phyloP scores from a whole-genome alignment of 2,329 filamentous ascomycete genomes.

The Fonsecaea monophora region DNA sequence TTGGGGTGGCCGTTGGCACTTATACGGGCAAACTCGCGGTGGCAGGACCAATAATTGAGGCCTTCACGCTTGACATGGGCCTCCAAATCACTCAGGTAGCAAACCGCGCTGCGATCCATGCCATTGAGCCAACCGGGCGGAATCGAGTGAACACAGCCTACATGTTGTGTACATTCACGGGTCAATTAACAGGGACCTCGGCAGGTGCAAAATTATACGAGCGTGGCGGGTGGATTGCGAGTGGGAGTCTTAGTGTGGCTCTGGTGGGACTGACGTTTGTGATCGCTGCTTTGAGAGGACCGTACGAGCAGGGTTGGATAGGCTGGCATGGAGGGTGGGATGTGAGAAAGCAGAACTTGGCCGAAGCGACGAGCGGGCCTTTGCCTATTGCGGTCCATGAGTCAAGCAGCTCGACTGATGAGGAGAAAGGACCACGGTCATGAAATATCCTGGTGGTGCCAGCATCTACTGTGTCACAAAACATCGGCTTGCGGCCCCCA shows the following conservation, averaged over 20 bases:
- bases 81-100: constrained; percentile 76
- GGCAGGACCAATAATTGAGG: constrained; percentile 75
- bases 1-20: constrained; percentile 71
- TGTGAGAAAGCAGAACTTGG: constrained; percentile 45
- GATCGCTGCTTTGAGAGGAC: constrained; percentile 58
- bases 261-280: constrained; percentile 59
- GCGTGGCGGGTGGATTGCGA: constrained; percentile 62
- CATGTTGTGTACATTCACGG: constrained; percentile 77
- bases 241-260: constrained; percentile 64
- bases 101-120: constrained; percentile 73
- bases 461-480: background rate
- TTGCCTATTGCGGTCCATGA: constrained; percentile 11
- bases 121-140: constrained; percentile 71
- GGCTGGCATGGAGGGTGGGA: constrained; percentile 67
- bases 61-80: constrained; percentile 73
- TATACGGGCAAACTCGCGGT: constrained; percentile 71
- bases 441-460: background rate
- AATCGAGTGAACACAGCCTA: constrained; percentile 83
- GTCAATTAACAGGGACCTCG: constrained; percentile 74
- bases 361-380: constrained; percentile 31
- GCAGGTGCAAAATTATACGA: constrained; percentile 65
- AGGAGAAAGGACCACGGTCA: constrained; percentile 10
- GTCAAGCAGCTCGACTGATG: background rate
- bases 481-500: background rate
- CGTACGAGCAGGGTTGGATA: constrained; percentile 64